phyloP scores from a whole-genome alignment of 2,329 filamentous ascomycete genomes.

The Fusarium palustre region DNA sequence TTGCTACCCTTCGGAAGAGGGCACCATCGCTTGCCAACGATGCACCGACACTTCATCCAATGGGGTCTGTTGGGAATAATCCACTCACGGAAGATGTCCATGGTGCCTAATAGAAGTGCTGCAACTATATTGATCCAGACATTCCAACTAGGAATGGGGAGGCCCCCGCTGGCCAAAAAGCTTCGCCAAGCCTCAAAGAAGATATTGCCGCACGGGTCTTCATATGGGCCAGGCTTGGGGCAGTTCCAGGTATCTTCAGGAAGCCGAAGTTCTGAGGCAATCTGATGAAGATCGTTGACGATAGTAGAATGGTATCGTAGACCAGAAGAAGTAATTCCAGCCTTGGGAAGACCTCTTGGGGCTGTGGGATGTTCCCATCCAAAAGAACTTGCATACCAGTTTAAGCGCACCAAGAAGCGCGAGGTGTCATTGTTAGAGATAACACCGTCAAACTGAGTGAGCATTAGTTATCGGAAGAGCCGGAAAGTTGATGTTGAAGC shows the following conservation, averaged over 20 bases:
- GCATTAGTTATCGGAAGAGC: constrained; percentile 10
- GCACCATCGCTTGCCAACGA: constrained; percentile 45
- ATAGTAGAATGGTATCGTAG: constrained; percentile 34
- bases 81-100: constrained; percentile 40
- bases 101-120: constrained; percentile 27
- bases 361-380: constrained; percentile 47
- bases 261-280: constrained; percentile 39
- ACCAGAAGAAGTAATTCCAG: constrained; percentile 38
- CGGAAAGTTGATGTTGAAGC: background rate
- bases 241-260: constrained; percentile 42
- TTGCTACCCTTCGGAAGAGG: constrained; percentile 43
- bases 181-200: constrained; percentile 48
- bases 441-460: constrained; percentile 43
- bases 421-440: constrained; percentile 45
- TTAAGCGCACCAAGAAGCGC: constrained; percentile 43
- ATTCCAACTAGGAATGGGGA: constrained; percentile 33
- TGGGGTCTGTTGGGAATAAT: constrained; percentile 44
- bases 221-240: constrained; percentile 32
- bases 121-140: constrained; percentile 31
- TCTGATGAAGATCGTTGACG: constrained; percentile 36
- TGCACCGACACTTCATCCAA: constrained; percentile 45
- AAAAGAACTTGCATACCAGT: constrained; percentile 45
- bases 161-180: constrained; percentile 24
- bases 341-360: constrained; percentile 39
- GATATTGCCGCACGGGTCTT: constrained; percentile 40